Evolutionary conservation across 129 eudicot species (phyloP).

Genomic region (Chrysanthemum seticuspe): DNA sequence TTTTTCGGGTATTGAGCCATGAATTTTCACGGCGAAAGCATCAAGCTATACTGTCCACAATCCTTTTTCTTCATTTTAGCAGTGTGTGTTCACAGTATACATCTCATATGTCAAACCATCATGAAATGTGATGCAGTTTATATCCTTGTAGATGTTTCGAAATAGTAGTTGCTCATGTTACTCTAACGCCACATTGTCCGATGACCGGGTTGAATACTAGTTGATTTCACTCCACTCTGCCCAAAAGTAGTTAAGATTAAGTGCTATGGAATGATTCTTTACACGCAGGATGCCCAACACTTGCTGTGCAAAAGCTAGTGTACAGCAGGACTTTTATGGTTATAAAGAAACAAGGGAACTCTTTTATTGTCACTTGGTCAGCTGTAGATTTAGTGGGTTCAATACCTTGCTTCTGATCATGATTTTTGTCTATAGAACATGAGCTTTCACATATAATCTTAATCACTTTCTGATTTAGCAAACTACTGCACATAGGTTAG

Average conservation of each 20-base stretch:
- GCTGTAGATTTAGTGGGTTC: slow-evolving; percentile 11
- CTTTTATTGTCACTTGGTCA: background rate
- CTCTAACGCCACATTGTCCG: background rate
- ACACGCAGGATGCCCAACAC: background rate
- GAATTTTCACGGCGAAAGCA: background rate
- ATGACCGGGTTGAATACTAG: slow-evolving; percentile 1
- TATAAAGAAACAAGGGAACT: background rate
- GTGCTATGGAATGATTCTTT: too few species aligned
- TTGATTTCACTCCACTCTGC: background rate
- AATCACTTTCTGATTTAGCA: background rate
- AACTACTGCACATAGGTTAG: background rate
- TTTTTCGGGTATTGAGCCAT: background rate
- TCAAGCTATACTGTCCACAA: background rate
- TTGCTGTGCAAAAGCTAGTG: background rate
- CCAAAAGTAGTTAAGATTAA: background rate
- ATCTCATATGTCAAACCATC: too few species aligned
- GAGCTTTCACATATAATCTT: slow-evolving; percentile 2
- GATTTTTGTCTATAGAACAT: background rate
- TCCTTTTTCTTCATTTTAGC: too few species aligned
- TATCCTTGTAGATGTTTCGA: background rate
- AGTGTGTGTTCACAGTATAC: too few species aligned
- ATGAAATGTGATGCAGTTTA: too few species aligned
- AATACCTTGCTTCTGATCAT: background rate
- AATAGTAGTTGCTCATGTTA: slow-evolving; percentile 5
- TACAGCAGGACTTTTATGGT: background rate